These are phyloP conservation scores for Zymoseptoria ardabiliae DNA, from an alignment of 2,329 filamentous ascomycete genomes.

Conservation along the genomic window DNA sequence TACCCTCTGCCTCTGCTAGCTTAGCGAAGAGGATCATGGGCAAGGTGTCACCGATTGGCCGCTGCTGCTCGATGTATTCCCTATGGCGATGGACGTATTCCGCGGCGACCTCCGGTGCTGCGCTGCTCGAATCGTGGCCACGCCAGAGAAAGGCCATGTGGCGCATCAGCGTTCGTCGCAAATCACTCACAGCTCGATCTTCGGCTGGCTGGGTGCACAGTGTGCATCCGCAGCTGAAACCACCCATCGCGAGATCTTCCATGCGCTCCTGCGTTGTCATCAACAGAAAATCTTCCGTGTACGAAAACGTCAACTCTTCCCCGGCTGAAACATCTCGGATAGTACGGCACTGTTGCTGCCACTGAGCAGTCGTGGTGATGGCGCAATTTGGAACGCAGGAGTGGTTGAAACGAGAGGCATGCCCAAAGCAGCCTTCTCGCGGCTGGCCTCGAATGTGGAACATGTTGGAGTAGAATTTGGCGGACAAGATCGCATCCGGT, in stretches of 20 bases:
- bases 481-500: background rate
- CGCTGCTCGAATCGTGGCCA: background rate
- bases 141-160: background rate
- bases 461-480: background rate
- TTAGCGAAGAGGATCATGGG: slow-evolving; percentile 1
- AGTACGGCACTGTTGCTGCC: background rate
- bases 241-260: background rate
- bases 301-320: slow-evolving; percentile 1
- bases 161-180: background rate
- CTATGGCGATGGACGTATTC: background rate
- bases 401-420: slow-evolving; percentile 1
- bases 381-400: slow-evolving; percentile 1
- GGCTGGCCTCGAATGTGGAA: background rate
- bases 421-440: background rate
- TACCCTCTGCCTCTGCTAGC: slow-evolving; percentile 4
- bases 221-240: background rate
- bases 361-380: background rate
- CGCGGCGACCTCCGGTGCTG: background rate
- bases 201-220: background rate
- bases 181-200: background rate
- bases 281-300: background rate
- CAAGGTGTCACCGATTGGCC: background rate
- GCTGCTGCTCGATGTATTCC: background rate
- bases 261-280: slow-evolving; percentile 1
- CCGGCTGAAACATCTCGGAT: background rate